A percentile compares a stretch with the other conserved stretches of the same genome.
These are phyloP conservation scores for Leptoxyphium fumago DNA, from an alignment of 2,329 filamentous ascomycete species.

Conservation along the genomic window DNA sequence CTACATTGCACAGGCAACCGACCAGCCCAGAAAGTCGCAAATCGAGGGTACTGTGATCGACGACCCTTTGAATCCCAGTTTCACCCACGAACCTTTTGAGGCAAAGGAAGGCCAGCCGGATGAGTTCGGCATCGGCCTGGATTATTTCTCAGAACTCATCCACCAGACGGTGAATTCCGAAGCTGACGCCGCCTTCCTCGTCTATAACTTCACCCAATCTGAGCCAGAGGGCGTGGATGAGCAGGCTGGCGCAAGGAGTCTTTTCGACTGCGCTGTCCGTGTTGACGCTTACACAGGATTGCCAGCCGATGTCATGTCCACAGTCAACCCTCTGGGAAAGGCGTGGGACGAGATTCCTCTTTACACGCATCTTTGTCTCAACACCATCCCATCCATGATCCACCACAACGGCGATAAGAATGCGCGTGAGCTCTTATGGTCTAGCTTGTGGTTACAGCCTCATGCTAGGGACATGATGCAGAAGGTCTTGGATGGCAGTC, in stretches of 20 bases:
- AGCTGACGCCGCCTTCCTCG: conserved; percentile 6
- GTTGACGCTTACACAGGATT: conserved; percentile 2
- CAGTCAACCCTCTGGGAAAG: background rate
- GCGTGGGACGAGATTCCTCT: conserved; percentile 9
- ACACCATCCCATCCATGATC: conserved; percentile 14
- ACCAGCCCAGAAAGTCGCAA: background rate
- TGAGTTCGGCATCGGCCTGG: conserved; percentile 9
- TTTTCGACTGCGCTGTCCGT: conserved; percentile 7
- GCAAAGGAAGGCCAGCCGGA: conserved; percentile 6
- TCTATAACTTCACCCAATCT: conserved; percentile 1
- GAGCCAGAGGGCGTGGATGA: conserved; percentile 1
- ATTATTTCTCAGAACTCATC: conserved; percentile 9
- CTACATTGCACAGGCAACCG: conserved; percentile 6
- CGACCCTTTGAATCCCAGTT: conserved; percentile 8
- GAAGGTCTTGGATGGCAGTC: background rate
- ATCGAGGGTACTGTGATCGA: conserved; percentile 6
- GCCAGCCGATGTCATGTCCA: conserved; percentile 4
- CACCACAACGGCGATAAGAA: conserved; percentile 12
- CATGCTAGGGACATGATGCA: conserved; percentile 5
- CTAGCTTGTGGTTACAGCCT: conserved; percentile 7
- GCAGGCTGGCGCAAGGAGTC: conserved; percentile 2
- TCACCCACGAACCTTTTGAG: conserved; percentile 6
- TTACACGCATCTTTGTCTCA: conserved; percentile 12
- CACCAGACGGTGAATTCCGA: conserved; percentile 8
- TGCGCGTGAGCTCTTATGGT: conserved; percentile 6